Evolutionary conservation across 495 filamentous ascomycete species (phyloP), one percentile per base, ranked within the genome.

Genomic region (Pyronema domesticum): DNA sequence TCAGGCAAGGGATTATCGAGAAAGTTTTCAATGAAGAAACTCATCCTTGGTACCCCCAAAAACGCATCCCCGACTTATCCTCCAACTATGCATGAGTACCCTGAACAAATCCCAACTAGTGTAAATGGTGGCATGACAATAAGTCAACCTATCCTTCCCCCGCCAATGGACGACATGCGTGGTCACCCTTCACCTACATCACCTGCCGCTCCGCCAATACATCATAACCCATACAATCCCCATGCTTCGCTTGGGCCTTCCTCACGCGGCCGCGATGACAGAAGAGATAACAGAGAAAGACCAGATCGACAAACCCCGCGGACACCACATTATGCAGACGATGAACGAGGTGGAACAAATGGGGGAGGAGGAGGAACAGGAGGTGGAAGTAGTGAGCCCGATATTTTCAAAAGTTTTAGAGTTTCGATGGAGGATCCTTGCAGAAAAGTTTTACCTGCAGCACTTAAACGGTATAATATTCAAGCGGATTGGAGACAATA

Each of bases 391-490:
- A 23, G 50, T 8, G 35, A 53, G 18, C 35, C 37, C 54, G 89
- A 98, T 62, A 96, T 98, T 51, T 95, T 96, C 78, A 96, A 95
- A 67, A 89, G 83, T 6, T 98, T 98, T 73, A 80, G 91, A 30
- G 91, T 98, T 57, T 87, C 83, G 58, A 89, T 95, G 80, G 91
- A 98, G 56, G 91, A 96, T 60, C 91, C 91, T 0, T 98, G 91
- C 72, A 80, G 95, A 70, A 95, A 94, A 64, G 91, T 98, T 35
- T 78, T 98, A 7, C 91, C 91, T 1, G 91, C 93, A 23, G 91
- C 91, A 9, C 74, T 98, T 18, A 89, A 89, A 67, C 94, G 94
- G 65, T 98, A 98, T 72, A 91, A 95, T 67, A 98, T 98, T 74
- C 85, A 91, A 55, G 86, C 85, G 17, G 89, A 94, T 51, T 95